A percentile compares a stretch with the other conserved stretches of the same genome.
These are phyloP conservation scores for Dalbergia cultrata DNA, from an alignment of 306 rosid species.

Conservation along the genomic window DNA sequence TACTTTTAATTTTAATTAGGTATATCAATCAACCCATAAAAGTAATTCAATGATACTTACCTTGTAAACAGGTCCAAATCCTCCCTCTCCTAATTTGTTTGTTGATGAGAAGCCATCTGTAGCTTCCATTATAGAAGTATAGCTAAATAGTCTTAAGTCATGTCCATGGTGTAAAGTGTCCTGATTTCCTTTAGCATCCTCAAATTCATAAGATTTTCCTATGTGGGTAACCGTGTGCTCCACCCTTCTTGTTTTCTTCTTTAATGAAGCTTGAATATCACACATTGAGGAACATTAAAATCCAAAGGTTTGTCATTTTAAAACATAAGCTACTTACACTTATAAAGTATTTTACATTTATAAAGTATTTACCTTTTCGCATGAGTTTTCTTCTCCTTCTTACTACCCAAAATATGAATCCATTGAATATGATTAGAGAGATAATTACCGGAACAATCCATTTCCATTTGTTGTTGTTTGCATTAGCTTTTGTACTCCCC, in stretches of 20 bases:
- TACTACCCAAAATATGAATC: neutral
- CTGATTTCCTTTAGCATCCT: neutral
- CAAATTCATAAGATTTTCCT: neutral
- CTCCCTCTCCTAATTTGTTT: slow-evolving; percentile 51
- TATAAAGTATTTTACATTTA: too few species aligned
- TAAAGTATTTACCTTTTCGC: neutral
- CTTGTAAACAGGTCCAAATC: slow-evolving; percentile 56
- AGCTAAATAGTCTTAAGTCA: slow-evolving; percentile 32
- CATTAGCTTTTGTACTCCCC: too few species aligned
- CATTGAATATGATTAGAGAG: neutral
- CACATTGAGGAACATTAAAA: neutral
- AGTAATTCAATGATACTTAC: neutral
- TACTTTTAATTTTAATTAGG: too few species aligned
- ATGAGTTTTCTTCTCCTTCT: neutral
- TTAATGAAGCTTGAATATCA: neutral
- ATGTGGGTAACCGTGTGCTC: neutral
- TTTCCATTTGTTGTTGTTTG: slow-evolving; percentile 9
- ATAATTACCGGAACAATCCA: neutral
- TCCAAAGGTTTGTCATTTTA: neutral
- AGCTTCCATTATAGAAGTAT: slow-evolving; percentile 42
- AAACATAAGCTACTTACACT: neutral
- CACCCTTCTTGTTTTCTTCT: neutral
- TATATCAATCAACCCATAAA: too few species aligned
- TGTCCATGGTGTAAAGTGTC: neutral
- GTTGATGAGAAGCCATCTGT: slow-evolving; percentile 39